Evolutionary conservation across 202 grass and related monocot species (phyloP), one percentile per base, ranked within the genome.

Genomic region (Alloteropsis angusta): DNA sequence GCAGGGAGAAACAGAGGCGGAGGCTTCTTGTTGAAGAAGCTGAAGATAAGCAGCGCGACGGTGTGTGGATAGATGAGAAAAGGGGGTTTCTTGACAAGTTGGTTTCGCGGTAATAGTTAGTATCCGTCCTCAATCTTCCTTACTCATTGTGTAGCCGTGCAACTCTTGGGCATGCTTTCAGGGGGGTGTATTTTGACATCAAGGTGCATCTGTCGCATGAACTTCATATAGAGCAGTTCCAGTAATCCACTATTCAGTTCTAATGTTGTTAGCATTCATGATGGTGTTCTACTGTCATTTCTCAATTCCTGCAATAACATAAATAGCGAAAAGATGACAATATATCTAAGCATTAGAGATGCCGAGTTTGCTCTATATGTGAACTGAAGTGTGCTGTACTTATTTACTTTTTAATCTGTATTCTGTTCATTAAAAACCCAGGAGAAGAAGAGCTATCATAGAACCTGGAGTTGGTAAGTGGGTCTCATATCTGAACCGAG

Each of bases 391-490:
- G 3, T 67, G 34, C n/a, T 39, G 46, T 9, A 13, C 50, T 46
- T 45, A 13, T 49, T 18, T 54, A 4, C n/a, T 82, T 16, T 43
- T 49, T 75, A 50, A 80, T 19, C 52, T 54, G 5, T 32, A 30
- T 52, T 12, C 82, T 75, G 56, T 37, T 58, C 22, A 84, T 34
- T 73, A 68, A 60, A 63, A 65, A 62, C 34, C 13, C 64, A 93
- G 86, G 84, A 94, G 72, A 77, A 88, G 59, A 76, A 85, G 84
- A 56, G 86, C 62, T 32, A 82, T 23, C 14, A 78, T 92, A 73
- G 91, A 97, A 78, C 91, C 95, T 85, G 95, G 95, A 77, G 95
- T 94, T 43, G 95, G 95, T 17, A 94, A 92, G 69, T 88, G 90
- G 91, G 95, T 98, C 17, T 98, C 95, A 26, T 98, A 90, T 61